phyloP scores from a whole-genome alignment of 306 rosid species.

The Sphenostylis stenocarpa region DNA sequence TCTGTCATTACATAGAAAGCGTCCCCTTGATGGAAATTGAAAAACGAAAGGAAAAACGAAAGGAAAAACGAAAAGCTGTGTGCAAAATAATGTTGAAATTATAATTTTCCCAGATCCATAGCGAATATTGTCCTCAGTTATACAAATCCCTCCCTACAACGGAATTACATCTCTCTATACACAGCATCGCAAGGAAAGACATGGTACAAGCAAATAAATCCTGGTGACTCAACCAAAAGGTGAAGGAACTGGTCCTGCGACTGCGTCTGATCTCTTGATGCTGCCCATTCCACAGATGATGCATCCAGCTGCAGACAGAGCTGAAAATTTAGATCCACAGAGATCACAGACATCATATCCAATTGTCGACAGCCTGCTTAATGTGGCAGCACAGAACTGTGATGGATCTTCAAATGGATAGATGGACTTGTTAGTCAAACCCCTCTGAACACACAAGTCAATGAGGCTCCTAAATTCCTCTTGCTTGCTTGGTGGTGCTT shows the following conservation, averaged over 20 bases:
- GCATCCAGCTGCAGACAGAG: conserved; percentile 84
- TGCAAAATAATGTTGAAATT: conserved; percentile 17
- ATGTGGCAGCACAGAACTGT: conserved; percentile 88
- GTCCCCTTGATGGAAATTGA: not conserved
- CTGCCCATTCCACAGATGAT: conserved; percentile 96
- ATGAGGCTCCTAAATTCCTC: conserved; percentile 89
- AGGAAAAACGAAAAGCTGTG: not conserved
- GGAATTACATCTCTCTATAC: not conserved
- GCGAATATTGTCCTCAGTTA: not conserved
- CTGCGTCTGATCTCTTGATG: conserved; percentile 90
- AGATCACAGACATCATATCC: conserved; percentile 99
- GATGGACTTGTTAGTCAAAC: conserved; percentile 85
- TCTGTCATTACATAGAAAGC: conserved; percentile 25
- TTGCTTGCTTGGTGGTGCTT: conserved; percentile 90
- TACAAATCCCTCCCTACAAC: not conserved
- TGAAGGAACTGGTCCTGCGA: conserved; percentile 81
- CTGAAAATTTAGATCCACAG: conserved; percentile 95
- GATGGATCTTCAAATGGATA: conserved; percentile 97
- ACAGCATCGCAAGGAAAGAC: not conserved
- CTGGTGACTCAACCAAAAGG: conserved; percentile 76
- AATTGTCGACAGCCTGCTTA: conserved; percentile 90
- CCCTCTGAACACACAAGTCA: conserved; percentile 91
- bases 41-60: not conserved
- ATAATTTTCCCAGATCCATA: not conserved
- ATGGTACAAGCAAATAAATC: not conserved